A percentile compares a stretch with the other conserved stretches of the same genome.
These are phyloP conservation scores for Mariannaea sp. DNA, from an alignment of 2,329 filamentous ascomycete species.

Conservation along the genomic window DNA sequence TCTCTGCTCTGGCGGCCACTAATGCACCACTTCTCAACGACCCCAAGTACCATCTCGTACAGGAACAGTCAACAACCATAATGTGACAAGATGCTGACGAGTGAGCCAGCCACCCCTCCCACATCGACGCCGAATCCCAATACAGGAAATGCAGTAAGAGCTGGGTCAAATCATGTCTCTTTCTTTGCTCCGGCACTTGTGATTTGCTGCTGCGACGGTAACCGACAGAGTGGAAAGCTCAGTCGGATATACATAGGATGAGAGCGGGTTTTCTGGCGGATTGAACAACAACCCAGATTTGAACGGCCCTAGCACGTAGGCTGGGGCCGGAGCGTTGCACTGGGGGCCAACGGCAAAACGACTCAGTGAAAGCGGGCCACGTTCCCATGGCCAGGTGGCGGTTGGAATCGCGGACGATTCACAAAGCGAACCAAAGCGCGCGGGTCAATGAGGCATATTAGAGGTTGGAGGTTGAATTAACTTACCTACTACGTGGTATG, in stretches of 20 bases:
- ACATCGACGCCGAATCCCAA: slow-evolving; percentile 23
- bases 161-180: slow-evolving; percentile 27
- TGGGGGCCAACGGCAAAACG: slow-evolving; percentile 30
- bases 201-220: slow-evolving; percentile 19
- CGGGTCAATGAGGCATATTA: slow-evolving; percentile 25
- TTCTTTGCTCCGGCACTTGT: slow-evolving; percentile 19
- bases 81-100: slow-evolving; percentile 23
- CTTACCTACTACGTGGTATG: too few species aligned
- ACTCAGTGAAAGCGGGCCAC: slow-evolving; percentile 40
- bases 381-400: slow-evolving; percentile 39
- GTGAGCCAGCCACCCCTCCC: slow-evolving; percentile 26
- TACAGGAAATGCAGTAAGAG: slow-evolving; percentile 25
- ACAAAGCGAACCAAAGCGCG: slow-evolving; percentile 24
- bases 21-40: slow-evolving; percentile 40
- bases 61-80: slow-evolving; percentile 27
- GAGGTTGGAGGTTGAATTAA: slow-evolving; percentile 11
- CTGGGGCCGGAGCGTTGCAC: slow-evolving; percentile 29
- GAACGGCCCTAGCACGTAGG: slow-evolving; percentile 26
- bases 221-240: slow-evolving; percentile 34
- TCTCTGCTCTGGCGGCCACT: slow-evolving; percentile 42
- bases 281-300: slow-evolving; percentile 33
- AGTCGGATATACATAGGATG: too few species aligned
- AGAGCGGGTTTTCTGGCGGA: slow-evolving; percentile 30
- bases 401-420: slow-evolving; percentile 31
- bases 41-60: slow-evolving; percentile 31